A percentile compares a stretch with the other conserved stretches of the same genome.
These are phyloP conservation scores for Persicaria maculosa DNA, from an alignment of 148 eudicot species.

Conservation along the genomic window DNA sequence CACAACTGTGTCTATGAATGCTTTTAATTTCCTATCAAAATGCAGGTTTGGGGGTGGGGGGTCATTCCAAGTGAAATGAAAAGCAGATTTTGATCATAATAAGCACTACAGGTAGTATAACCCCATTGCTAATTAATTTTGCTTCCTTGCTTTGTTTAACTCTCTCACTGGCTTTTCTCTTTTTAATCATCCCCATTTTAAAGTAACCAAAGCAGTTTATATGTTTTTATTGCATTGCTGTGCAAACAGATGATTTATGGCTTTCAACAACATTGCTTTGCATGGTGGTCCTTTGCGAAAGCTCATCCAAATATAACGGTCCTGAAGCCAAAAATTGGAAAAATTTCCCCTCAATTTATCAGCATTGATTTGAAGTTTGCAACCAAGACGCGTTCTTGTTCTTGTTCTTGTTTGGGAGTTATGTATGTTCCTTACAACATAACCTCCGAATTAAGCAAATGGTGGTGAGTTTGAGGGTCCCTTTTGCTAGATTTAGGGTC, in stretches of 20 bases:
- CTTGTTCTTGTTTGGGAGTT: neutral
- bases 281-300: neutral
- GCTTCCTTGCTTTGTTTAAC: neutral
- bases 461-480: neutral
- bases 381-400: neutral
- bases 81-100: neutral
- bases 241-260: constrained; percentile 9
- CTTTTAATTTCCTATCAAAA: neutral
- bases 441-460: constrained; percentile 9
- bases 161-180: neutral
- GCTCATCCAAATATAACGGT: constrained; percentile 8
- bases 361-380: neutral
- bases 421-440: neutral
- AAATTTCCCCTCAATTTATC: neutral
- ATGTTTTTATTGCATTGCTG: constrained; percentile 5
- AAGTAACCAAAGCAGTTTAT: constrained; percentile 4
- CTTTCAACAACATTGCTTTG: neutral
- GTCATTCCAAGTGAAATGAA: neutral
- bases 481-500: constrained; percentile 8
- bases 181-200: neutral
- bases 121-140: constrained; percentile 3
- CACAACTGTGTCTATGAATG: neutral
- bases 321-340: neutral
- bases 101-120: neutral
- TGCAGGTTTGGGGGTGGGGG: neutral